Percentiles rank a stretch among this genome's conserved stretches.
Conservation (phyloP, 2,329 filamentous ascomycete genomes). For the Exophiala xenobiotica region DNA sequence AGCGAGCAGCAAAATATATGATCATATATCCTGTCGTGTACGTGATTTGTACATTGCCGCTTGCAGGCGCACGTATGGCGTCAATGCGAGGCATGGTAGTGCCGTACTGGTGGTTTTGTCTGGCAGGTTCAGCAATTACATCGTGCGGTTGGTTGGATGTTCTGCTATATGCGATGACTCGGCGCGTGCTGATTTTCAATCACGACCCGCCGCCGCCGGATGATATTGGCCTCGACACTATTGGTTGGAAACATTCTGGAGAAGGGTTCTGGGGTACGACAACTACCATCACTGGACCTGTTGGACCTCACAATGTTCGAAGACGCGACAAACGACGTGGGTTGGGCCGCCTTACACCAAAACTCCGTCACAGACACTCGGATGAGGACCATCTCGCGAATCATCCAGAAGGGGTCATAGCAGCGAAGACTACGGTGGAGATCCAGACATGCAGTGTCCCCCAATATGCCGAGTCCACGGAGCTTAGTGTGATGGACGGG, state of each 20-base stretch:
- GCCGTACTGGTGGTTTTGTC: constrained; percentile 47
- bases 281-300: constrained; percentile 22
- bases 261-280: constrained; percentile 22
- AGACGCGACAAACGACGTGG: constrained; percentile 6
- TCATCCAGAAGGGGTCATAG: constrained; percentile 23
- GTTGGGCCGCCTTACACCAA: constrained; percentile 7
- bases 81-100: constrained; percentile 38
- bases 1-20: constrained; percentile 49
- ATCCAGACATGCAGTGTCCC: constrained; percentile 12
- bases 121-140: constrained; percentile 57
- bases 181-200: constrained; percentile 55
- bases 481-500: constrained; percentile 8
- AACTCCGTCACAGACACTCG: constrained; percentile 13
- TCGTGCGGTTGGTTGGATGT: constrained; percentile 61
- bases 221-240: constrained; percentile 26
- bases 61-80: constrained; percentile 52
- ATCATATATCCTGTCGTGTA: constrained; percentile 54
- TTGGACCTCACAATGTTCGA: constrained; percentile 11
- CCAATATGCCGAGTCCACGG: constrained; percentile 15
- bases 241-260: constrained; percentile 20
- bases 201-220: constrained; percentile 40
- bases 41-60: constrained; percentile 62
- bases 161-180: constrained; percentile 58
- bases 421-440: constrained; percentile 26
- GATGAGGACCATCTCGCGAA: constrained; percentile 24